Conservation (phyloP, 345 rosid species). For the Rhodamnia argentea region DNA sequence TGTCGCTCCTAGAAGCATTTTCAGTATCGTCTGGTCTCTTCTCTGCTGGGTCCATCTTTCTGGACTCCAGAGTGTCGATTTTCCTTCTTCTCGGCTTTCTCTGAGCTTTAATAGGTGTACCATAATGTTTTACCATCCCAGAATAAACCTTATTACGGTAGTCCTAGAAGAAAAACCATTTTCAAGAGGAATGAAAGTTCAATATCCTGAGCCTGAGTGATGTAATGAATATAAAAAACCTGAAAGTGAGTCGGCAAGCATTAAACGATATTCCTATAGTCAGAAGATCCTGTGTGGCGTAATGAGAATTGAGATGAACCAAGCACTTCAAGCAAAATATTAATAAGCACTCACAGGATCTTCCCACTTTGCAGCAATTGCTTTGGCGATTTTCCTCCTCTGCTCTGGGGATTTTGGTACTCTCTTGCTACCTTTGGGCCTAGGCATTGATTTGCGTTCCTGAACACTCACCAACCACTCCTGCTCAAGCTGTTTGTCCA, state of each 20-base stretch:
- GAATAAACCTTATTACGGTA: constrained; percentile 78
- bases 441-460: constrained; percentile 42
- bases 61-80: constrained; percentile 14
- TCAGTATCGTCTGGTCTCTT: constrained; percentile 9
- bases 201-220: neutral
- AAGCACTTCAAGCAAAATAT: neutral
- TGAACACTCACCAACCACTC: constrained; percentile 70
- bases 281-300: neutral
- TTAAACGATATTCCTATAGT: neutral
- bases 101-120: constrained; percentile 36
- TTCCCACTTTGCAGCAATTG: constrained; percentile 94
- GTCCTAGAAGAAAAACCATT: constrained; percentile 23
- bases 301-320: neutral
- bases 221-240: neutral
- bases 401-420: constrained; percentile 80
- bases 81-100: constrained; percentile 52
- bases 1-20: constrained; percentile 1
- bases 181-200: neutral
- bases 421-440: constrained; percentile 59
- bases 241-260: neutral
- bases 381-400: constrained; percentile 70
- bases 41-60: constrained; percentile 14
- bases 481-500: constrained; percentile 41
- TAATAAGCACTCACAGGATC: constrained; percentile 60
- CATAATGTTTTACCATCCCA: constrained; percentile 60